Evolutionary conservation across 2,329 filamentous ascomycete species (phyloP), one percentile per base, ranked within the genome.

Genomic region (Neopestalotiopsis clavispora): DNA sequence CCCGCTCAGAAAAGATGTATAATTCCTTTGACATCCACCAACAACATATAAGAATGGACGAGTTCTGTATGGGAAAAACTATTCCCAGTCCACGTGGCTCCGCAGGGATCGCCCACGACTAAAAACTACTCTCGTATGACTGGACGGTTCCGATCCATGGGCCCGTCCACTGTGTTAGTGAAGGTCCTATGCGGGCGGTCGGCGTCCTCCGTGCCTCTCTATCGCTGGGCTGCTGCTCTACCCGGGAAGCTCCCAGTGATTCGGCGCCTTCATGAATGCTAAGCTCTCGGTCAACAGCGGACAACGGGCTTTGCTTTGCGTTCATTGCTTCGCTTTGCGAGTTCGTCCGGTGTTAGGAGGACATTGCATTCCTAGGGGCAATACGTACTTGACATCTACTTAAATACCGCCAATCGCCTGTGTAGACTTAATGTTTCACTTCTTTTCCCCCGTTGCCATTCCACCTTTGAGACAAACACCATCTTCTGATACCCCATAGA

Each of bases 221-320:
- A 40, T 52, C 32, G 12, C 32, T 56, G 12, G 23, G 7, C 23
- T 38, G 45, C 66, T n/a, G 30, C 32, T 10, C 34, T 56, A 30
- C 38, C 66, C 66, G 66, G 66, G 14, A 30, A 40, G 23, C 52
- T 67, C 65, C 63, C 63, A 66, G 63, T 23, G 38, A 49, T 60
- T 59, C 65, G 65, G 52, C 57, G 38, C 38, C 30, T 49, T 73
- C 68, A 71, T 69, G 70, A 52, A 52, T 52, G 45, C 68, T 67
- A 71, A 59, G 58, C 38, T 49, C 70, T 74, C 73, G 72, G 73
- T 70, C 57, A 71, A 64, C 69, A 72, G 73, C 73, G 73, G 68
- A 0, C 57, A 40, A 62, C 14, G 28, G 40, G 60, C 32, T 62
- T 34, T 17, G 23, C 45, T 57, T 28, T 65, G 60, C 38, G 13